These are phyloP conservation scores for Barbarea vulgaris DNA, from an alignment of 345 rosid genomes.

Conservation along the genomic window DNA sequence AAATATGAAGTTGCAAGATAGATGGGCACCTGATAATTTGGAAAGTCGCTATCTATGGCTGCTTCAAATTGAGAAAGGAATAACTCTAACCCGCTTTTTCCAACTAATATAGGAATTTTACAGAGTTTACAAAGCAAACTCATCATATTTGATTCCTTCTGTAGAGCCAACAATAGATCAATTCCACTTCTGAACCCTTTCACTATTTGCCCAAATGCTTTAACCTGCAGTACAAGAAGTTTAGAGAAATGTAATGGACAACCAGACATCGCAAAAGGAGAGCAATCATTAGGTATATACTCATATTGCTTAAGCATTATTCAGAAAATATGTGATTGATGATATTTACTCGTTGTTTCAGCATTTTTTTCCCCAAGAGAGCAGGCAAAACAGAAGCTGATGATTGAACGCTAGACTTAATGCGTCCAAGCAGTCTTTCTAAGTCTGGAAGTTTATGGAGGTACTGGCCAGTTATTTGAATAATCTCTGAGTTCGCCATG, in stretches of 20 bases:
- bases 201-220: constrained; percentile 75
- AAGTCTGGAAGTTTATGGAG: constrained; percentile 82
- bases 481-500: constrained; percentile 52
- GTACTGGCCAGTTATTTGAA: constrained; percentile 56
- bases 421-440: constrained; percentile 84
- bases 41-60: constrained; percentile 90
- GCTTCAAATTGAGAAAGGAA: constrained; percentile 85
- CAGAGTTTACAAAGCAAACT: constrained; percentile 52
- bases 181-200: constrained; percentile 81
- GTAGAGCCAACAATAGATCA: constrained; percentile 63
- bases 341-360: constrained; percentile 68
- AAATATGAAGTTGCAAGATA: constrained; percentile 23
- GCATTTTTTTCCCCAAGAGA: constrained; percentile 65
- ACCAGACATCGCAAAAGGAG: constrained; percentile 7
- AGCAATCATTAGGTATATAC: background rate
- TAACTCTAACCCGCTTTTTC: constrained; percentile 58
- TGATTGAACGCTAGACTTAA: constrained; percentile 69
- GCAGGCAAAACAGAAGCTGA: constrained; percentile 67
- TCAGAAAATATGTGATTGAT: background rate
- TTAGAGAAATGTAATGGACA: constrained; percentile 6
- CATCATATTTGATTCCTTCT: constrained; percentile 53
- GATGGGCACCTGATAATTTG: constrained; percentile 78
- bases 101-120: constrained; percentile 59
- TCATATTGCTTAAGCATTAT: background rate
- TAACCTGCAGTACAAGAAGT: constrained; percentile 58